phyloP scores from a whole-genome alignment of 1,139 yeast species.

The Saccharomyces hybrid region DNA sequence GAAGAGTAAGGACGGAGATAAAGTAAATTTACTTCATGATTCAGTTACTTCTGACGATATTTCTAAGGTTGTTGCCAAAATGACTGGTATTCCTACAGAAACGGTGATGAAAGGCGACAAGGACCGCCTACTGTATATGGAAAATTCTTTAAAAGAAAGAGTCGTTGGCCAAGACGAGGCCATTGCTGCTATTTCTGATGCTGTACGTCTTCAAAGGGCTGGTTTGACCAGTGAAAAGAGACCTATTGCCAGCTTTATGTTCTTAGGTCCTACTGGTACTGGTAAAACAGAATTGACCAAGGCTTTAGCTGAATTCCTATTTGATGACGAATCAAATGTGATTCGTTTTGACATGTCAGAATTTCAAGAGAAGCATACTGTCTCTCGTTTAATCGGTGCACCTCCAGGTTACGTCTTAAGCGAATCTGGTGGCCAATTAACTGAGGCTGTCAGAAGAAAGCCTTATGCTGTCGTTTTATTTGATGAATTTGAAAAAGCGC shows the following conservation, averaged over 20 bases:
- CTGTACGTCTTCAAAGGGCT: constrained; percentile 92
- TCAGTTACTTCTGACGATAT: constrained; percentile 92
- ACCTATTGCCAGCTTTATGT: constrained; percentile 94
- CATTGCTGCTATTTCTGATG: constrained; percentile 79
- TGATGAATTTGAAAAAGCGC: constrained; percentile 97
- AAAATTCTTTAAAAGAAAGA: constrained; percentile 58
- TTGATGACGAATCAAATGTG: constrained; percentile 79
- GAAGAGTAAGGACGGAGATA: constrained; percentile 30
- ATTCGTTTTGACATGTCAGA: constrained; percentile 96
- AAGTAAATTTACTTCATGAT: constrained; percentile 59
- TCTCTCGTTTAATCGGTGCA: constrained; percentile 87
- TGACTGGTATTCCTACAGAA: constrained; percentile 95
- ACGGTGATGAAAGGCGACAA: constrained; percentile 90
- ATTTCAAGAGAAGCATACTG: constrained; percentile 88
- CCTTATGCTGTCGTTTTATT: constrained; percentile 89
- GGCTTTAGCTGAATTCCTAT: constrained; percentile 81
- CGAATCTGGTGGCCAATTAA: constrained; percentile 86
- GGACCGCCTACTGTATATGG: constrained; percentile 85
- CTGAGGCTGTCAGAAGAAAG: constrained; percentile 90
- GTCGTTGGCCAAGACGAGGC: constrained; percentile 97
- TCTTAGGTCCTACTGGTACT: constrained; percentile 95
- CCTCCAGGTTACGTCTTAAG: constrained; percentile 98
- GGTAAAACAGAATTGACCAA: constrained; percentile 96
- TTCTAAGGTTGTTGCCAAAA: constrained; percentile 80
- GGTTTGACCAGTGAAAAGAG: constrained; percentile 89